These are phyloP conservation scores for Fabrea salina DNA, from an alignment of 169 alveolate species.

Conservation along the genomic window DNA sequence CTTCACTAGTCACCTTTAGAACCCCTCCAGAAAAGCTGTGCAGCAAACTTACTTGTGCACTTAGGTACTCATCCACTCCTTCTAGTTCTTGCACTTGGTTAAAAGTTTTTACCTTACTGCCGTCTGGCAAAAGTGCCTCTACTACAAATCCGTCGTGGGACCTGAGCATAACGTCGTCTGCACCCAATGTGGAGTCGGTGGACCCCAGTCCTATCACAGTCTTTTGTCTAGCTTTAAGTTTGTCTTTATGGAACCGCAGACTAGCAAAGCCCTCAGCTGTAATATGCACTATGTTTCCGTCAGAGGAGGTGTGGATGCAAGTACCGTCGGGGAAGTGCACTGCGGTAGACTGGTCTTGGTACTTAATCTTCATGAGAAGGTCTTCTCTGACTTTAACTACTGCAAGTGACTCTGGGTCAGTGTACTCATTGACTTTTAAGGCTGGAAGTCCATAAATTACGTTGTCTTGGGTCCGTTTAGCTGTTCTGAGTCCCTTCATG, in stretches of 20 bases:
- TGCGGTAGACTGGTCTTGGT: slow-evolving; percentile 61
- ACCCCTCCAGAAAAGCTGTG: slow-evolving; percentile 66
- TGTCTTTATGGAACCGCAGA: slow-evolving; percentile 65
- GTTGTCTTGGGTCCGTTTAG: slow-evolving; percentile 34
- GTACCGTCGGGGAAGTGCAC: slow-evolving; percentile 76
- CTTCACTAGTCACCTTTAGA: slow-evolving; percentile 74
- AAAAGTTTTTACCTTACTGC: slow-evolving; percentile 44
- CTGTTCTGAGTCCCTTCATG: slow-evolving; percentile 63
- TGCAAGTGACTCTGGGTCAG: slow-evolving; percentile 76
- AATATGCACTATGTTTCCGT: slow-evolving; percentile 50
- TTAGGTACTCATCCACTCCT: slow-evolving; percentile 54
- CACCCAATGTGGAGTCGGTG: slow-evolving; percentile 81
- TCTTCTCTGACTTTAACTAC: slow-evolving; percentile 69
- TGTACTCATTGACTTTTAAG: slow-evolving; percentile 70
- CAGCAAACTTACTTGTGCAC: slow-evolving; percentile 55
- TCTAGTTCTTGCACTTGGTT: slow-evolving; percentile 56
- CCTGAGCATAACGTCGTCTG: slow-evolving; percentile 78
- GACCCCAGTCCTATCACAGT: slow-evolving; percentile 84
- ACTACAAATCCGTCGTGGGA: slow-evolving; percentile 74
- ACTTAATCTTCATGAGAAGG: slow-evolving; percentile 59
- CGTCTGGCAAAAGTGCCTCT: slow-evolving; percentile 71
- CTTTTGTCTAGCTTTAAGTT: slow-evolving; percentile 81
- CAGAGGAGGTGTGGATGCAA: slow-evolving; percentile 54
- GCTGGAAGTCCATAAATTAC: slow-evolving; percentile 48
- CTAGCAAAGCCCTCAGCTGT: slow-evolving; percentile 75